Evolutionary conservation across 2,329 filamentous ascomycete genomes (phyloP), one percentile per base, ranked within the genome.

Genomic region (Paramyrothecium roridum): DNA sequence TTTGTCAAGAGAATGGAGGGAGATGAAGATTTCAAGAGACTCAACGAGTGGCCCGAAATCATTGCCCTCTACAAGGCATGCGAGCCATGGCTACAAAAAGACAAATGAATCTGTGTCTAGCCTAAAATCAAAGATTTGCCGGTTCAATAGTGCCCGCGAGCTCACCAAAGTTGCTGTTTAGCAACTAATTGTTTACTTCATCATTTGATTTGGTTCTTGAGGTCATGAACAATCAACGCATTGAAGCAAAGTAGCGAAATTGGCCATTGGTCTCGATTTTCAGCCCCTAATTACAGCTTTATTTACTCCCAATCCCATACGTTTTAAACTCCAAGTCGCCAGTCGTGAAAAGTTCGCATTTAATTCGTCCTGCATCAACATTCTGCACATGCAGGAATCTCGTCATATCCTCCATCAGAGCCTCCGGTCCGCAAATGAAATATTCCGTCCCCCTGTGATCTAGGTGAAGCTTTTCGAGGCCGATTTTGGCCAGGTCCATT

Each of bases 381-480:
- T 76, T 73, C 52, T 75, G 69, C 12, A 67, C 60, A 54, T 71
- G 67, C 51, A 81, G 67, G 49, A 73, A 77, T 52, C 70, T 67
- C 2, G 72, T 70, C 68, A 80, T 78, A 62, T 82, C 78, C 2
- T 74, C 60, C 80, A 82, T 82, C 60, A 83, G 82, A 57, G 76
- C 72, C 67, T 82, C 79, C 0, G 80, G 79, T 0, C 81, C 81
- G 57, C 80, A 83, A 51, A 83, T 74, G 59, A 73, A 83, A 62
- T 83, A 84, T 67, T 82, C 79, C 3, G 80, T 72, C 13, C 73
- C 70, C 37, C 70, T 67, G 59, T 79, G 73, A 53, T 65, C 59
- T 3, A 83, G 70, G 60, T 73, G 77, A 33, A 83, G 67, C 57
- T 81, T 74, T 3, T 75, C 72, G 13, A 67, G 65, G 21, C 71